phyloP scores from a whole-genome alignment of 2,329 filamentous ascomycete genomes.

The Xylariomycetidae sp. region DNA sequence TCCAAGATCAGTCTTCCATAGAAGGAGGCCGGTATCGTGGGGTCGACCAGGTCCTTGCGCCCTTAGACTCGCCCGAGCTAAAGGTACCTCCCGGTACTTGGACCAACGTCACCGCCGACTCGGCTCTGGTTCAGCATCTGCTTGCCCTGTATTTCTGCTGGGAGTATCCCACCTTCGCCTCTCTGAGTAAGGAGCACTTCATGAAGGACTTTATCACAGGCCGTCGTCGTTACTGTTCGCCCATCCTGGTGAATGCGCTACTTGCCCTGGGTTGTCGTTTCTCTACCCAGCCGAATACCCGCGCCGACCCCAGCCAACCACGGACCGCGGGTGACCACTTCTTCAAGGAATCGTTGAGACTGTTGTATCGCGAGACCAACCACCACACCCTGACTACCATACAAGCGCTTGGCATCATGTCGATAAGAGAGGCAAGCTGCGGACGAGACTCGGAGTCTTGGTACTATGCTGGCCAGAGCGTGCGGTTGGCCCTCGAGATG shows the following conservation, averaged over 20 bases:
- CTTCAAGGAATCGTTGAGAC: slow-evolving; percentile 60
- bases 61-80: slow-evolving; percentile 37
- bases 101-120: slow-evolving; percentile 56
- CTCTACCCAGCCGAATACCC: slow-evolving; percentile 57
- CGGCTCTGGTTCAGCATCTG: slow-evolving; percentile 54
- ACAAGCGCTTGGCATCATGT: slow-evolving; percentile 71
- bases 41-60: slow-evolving; percentile 43
- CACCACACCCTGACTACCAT: slow-evolving; percentile 63
- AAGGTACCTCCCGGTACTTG: slow-evolving; percentile 42
- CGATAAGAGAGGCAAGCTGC: slow-evolving; percentile 65
- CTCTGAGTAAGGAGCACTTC: slow-evolving; percentile 67
- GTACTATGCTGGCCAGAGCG: slow-evolving; percentile 66
- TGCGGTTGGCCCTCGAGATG: slow-evolving; percentile 66
- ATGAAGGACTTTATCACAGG: slow-evolving; percentile 58
- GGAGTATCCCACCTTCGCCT: slow-evolving; percentile 69
- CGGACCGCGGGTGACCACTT: slow-evolving; percentile 67
- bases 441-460: slow-evolving; percentile 68
- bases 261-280: slow-evolving; percentile 63
- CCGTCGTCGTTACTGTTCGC: slow-evolving; percentile 58
- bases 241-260: slow-evolving; percentile 60
- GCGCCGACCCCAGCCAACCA: slow-evolving; percentile 55
- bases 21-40: slow-evolving; percentile 30
- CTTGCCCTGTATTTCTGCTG: slow-evolving; percentile 67
- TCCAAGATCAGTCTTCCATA: slow-evolving; percentile 34
- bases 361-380: slow-evolving; percentile 52